These are phyloP conservation scores for Luvunga scandens DNA, from an alignment of 345 rosid species.

Conservation along the genomic window DNA sequence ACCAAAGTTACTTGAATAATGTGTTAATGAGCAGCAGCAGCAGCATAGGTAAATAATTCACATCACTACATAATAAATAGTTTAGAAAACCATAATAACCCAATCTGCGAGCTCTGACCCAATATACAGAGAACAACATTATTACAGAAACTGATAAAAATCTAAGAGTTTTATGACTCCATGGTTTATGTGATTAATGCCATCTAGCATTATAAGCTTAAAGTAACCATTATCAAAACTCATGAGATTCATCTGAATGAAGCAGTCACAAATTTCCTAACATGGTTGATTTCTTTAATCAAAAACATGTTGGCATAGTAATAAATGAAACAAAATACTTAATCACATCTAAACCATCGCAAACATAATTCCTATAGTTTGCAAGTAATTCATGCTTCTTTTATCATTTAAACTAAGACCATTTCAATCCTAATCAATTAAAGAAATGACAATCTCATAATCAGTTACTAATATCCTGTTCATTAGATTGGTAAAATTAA, in stretches of 20 bases:
- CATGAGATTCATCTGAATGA: background rate
- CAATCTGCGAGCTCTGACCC: background rate
- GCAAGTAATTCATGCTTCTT: background rate
- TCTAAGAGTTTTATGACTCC: background rate
- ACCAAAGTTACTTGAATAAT: background rate
- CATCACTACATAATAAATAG: background rate
- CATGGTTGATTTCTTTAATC: background rate
- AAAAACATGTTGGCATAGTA: background rate
- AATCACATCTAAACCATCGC: background rate
- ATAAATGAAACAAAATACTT: background rate
- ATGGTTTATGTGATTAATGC: background rate
- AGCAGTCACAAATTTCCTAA: background rate
- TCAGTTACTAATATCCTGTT: background rate
- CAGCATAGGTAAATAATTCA: background rate
- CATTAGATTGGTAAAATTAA: background rate
- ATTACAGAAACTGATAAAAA: background rate
- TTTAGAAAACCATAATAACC: background rate
- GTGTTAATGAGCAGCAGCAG: background rate
- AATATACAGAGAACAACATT: background rate
- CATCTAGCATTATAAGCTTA: no score
- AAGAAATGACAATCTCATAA: background rate
- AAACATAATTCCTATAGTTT: background rate
- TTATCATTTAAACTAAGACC: background rate
- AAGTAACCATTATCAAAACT: background rate
- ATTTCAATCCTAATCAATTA: background rate